phyloP scores from a whole-genome alignment of 176 grass and related monocot species.

The Melocanna baccifera region DNA sequence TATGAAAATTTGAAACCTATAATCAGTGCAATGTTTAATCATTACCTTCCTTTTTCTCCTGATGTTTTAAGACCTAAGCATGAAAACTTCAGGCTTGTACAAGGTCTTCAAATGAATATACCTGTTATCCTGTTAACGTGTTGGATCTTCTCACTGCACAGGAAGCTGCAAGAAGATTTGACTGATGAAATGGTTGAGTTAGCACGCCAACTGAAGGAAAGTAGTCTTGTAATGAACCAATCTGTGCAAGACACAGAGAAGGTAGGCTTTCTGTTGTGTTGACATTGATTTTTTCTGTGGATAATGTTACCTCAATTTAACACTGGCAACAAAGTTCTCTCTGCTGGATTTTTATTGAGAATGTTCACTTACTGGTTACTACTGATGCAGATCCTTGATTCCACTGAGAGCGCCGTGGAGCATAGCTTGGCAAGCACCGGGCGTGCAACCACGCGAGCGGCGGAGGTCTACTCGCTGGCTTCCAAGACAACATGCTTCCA shows the following conservation, averaged over 20 bases:
- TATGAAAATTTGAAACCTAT: background rate
- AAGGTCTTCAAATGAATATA: background rate
- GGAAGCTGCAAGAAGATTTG: slow-evolving; percentile 90
- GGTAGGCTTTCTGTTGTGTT: slow-evolving; percentile 31
- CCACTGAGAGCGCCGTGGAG: slow-evolving; percentile 72
- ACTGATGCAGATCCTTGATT: slow-evolving; percentile 68
- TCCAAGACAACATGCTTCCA: slow-evolving; percentile 78
- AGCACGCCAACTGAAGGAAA: slow-evolving; percentile 79
- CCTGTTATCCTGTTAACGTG: background rate
- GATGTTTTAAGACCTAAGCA: background rate
- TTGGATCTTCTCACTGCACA: slow-evolving; percentile 29
- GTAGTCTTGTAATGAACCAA: slow-evolving; percentile 75
- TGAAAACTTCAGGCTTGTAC: background rate
- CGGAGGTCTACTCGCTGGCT: slow-evolving; percentile 59
- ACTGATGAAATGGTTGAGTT: slow-evolving; percentile 91
- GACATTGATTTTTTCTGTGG: background rate
- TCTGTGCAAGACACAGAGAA: slow-evolving; percentile 77
- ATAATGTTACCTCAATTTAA: background rate
- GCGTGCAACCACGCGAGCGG: slow-evolving; percentile 53
- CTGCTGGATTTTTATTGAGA: background rate
- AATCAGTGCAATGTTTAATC: background rate
- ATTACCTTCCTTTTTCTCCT: background rate
- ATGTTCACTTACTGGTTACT: background rate
- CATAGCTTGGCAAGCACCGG: slow-evolving; percentile 73
- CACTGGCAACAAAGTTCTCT: background rate